These are phyloP conservation scores for Trichosporon coremiiforme DNA, from an alignment of 1,284 basidiomycete genomes.

Conservation along the genomic window DNA sequence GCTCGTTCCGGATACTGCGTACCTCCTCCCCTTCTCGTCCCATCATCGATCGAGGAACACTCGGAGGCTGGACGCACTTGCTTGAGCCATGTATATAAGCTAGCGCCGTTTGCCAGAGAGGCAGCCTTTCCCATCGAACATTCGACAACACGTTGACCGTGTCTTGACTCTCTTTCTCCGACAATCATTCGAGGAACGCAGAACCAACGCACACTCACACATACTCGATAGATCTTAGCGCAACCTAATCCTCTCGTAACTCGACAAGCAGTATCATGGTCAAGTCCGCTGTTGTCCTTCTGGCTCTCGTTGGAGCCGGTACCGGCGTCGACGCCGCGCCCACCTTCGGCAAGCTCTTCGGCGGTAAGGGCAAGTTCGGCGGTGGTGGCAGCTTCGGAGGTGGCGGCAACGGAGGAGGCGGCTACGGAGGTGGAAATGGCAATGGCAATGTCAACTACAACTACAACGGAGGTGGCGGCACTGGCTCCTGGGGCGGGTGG, in stretches of 20 bases:
- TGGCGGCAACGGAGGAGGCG: not conserved
- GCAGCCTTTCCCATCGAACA: not conserved
- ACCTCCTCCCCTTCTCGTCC: not conserved
- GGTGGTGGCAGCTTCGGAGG: not conserved
- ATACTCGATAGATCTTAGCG: not conserved
- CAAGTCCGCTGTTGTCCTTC: constrained; percentile 9
- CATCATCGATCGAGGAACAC: not conserved
- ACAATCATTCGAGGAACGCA: constrained; percentile 2
- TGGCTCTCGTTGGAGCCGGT: not conserved
- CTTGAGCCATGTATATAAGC: not conserved
- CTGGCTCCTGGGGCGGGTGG: not conserved
- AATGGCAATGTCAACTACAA: not conserved
- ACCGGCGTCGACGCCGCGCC: constrained; percentile 5
- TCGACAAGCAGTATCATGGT: not conserved
- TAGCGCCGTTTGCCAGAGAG: not conserved
- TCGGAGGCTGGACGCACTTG: not conserved
- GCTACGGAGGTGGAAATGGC: not conserved
- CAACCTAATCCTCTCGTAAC: not conserved
- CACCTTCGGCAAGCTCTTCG: constrained; percentile 16
- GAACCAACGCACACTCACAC: not conserved
- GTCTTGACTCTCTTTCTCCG: constrained; percentile 11
- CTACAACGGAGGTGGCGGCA: not conserved
- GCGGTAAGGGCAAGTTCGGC: not conserved
- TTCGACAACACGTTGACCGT: constrained; percentile 14
- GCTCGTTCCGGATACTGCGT: not conserved